These are phyloP conservation scores for Penicillium brasilianum DNA, from an alignment of 2,329 filamentous ascomycete species.

Conservation along the genomic window DNA sequence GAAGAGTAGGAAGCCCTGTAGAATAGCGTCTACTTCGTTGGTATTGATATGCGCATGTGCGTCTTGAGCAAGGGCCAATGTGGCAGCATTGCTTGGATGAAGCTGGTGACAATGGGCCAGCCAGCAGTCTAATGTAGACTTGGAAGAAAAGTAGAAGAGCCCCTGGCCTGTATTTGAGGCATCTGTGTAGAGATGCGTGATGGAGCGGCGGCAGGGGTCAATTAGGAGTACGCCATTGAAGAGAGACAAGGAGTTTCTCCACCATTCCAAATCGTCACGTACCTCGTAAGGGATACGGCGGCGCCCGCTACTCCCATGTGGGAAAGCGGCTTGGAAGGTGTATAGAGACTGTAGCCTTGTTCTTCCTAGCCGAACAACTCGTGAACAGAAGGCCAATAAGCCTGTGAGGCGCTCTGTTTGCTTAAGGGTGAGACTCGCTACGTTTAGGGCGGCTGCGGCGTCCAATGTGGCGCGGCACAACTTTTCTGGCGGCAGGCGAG, in stretches of 20 bases:
- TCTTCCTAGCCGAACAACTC: not conserved
- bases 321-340: not conserved
- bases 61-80: not conserved
- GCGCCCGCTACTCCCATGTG: not conserved
- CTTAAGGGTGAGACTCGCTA: too few relatives aligned
- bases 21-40: slow-evolving; percentile 12
- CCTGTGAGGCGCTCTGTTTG: too few relatives aligned
- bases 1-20: slow-evolving; percentile 8
- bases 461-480: not conserved
- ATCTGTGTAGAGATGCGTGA: slow-evolving; percentile 14
- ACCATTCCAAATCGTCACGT: not conserved
- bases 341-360: not conserved
- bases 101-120: slow-evolving; percentile 17
- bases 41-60: slow-evolving; percentile 13
- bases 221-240: not conserved
- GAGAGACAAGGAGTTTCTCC: not conserved
- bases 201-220: not conserved
- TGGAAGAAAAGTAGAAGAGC: slow-evolving; percentile 17
- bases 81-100: slow-evolving; percentile 10
- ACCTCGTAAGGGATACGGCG: not conserved
- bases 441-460: not conserved
- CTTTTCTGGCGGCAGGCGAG: not conserved
- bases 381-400: not conserved
- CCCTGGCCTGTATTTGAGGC: slow-evolving; percentile 11
- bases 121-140: slow-evolving; percentile 17